Conservation (phyloP, 192 early-diverging fungal genomes). For the Backusella morwellensis region DNA sequence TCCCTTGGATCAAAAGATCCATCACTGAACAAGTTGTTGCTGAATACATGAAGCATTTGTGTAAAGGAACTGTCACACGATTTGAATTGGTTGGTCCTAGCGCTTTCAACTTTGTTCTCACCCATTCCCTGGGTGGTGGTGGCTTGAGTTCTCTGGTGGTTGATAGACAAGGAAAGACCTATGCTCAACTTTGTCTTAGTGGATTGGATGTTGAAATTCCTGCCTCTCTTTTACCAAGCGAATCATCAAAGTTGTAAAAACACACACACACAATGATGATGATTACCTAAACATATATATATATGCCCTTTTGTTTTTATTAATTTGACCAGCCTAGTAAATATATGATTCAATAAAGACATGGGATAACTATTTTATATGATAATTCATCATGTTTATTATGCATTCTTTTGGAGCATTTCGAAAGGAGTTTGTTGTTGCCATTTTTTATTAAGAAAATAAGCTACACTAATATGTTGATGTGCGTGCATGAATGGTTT, state of each 20-base stretch:
- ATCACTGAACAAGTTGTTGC: constrained; percentile 50
- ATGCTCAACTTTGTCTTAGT: constrained; percentile 58
- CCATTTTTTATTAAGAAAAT: too few relatives aligned
- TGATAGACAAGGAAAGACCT: constrained; percentile 69
- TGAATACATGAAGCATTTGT: constrained; percentile 58
- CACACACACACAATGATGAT: too few relatives aligned
- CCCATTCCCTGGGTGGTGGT: constrained; percentile 59
- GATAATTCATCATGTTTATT: background rate
- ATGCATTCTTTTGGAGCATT: too few relatives aligned
- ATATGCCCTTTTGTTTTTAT: background rate
- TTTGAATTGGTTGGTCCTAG: constrained; percentile 57
- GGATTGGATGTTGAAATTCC: constrained; percentile 53
- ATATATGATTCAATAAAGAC: background rate
- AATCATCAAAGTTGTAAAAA: constrained; percentile 11
- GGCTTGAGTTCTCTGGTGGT: constrained; percentile 57
- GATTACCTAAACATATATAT: background rate
- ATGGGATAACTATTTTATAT: background rate
- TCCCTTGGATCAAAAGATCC: constrained; percentile 50
- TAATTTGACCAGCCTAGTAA: background rate
- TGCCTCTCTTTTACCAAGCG: constrained; percentile 1
- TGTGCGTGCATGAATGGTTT: too few relatives aligned
- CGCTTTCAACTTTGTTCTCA: constrained; percentile 65
- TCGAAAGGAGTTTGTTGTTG: too few relatives aligned
- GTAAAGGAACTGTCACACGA: constrained; percentile 54
- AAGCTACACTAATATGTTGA: too few relatives aligned